Evolutionary conservation across 805 yeast species (phyloP).

Genomic region (Zygosaccharomyces gambellarensis): DNA sequence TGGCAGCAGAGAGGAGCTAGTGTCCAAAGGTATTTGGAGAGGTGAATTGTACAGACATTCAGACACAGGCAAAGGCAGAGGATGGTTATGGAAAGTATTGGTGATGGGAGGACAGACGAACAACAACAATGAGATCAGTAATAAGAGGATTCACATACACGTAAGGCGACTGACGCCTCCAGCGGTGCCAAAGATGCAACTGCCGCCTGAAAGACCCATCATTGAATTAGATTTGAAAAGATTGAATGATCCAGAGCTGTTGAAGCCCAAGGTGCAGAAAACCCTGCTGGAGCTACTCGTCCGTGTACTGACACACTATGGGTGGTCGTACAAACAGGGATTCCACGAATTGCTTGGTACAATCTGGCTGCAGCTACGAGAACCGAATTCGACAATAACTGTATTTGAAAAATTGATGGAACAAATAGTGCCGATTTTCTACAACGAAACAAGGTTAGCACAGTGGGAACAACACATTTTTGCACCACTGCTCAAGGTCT

Average conservation of each 20-base stretch:
- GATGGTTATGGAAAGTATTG: conserved; percentile 33
- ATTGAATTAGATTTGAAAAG: conserved; percentile 30
- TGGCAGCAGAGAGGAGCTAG: conserved; percentile 25
- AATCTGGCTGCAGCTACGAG: conserved; percentile 25
- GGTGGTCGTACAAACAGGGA: conserved; percentile 28
- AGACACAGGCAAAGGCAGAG: conserved; percentile 18
- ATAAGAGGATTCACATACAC: neutral
- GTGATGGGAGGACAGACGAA: conserved; percentile 12
- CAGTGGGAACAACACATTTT: conserved; percentile 25
- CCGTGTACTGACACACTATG: conserved; percentile 25
- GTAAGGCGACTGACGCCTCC: conserved; percentile 1
- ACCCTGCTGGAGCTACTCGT: conserved; percentile 20
- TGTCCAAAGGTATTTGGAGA: conserved; percentile 30
- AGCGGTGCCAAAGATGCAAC: neutral
- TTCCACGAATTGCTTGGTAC: conserved; percentile 32
- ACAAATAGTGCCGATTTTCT: conserved; percentile 24
- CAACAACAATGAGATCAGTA: conserved; percentile 9
- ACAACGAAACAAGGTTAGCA: conserved; percentile 24
- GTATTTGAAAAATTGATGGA: conserved; percentile 29
- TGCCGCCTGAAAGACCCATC: conserved; percentile 16
- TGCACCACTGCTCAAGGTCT: conserved; percentile 18
- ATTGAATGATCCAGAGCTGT: conserved; percentile 24
- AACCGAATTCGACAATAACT: conserved; percentile 16
- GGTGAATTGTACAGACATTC: conserved; percentile 24
- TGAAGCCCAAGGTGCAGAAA: conserved; percentile 15